Evolutionary conservation across 1,284 basidiomycete species (phyloP).

Genomic region (Tylopilus sp.): DNA sequence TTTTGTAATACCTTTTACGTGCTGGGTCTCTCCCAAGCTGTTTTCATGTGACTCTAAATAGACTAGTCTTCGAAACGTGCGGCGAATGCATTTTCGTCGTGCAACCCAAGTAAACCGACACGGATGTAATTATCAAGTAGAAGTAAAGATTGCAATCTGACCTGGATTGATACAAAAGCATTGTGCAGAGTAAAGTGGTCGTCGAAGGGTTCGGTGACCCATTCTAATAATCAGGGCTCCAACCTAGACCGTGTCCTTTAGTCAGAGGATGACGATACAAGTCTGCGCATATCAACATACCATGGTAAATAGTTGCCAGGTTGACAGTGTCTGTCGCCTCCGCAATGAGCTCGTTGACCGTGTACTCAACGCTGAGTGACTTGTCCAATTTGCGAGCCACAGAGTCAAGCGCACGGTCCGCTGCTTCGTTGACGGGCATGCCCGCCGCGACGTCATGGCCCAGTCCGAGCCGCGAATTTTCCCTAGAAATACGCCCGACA

Average conservation of each 20-base stretch:
- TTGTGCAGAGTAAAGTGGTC: background rate
- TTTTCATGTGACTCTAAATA: conserved; percentile 22
- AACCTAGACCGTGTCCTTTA: conserved; percentile 27
- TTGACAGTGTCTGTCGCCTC: conserved; percentile 81
- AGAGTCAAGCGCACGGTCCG: conserved; percentile 80
- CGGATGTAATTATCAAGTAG: conserved; percentile 16
- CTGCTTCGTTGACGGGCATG: conserved; percentile 76
- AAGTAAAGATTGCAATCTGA: conserved; percentile 4
- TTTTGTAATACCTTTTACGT: conserved; percentile 32
- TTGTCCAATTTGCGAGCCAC: conserved; percentile 82
- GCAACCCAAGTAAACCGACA: conserved; percentile 11
- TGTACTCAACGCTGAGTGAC: conserved; percentile 86
- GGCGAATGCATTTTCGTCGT: conserved; percentile 6
- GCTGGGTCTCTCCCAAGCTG: conserved; percentile 14
- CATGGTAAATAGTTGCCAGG: conserved; percentile 75
- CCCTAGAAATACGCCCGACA: conserved; percentile 16
- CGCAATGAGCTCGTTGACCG: conserved; percentile 90
- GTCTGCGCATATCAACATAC: conserved; percentile 38
- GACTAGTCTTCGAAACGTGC: conserved; percentile 24
- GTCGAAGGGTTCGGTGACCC: background rate
- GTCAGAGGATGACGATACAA: background rate
- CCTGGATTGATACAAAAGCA: conserved; percentile 11
- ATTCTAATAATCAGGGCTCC: conserved; percentile 37
- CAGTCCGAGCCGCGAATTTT: conserved; percentile 33
- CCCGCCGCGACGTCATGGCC: conserved; percentile 54